Base-by-base conservation (phyloP, 1,139 yeast species). In the Candida sojae region DNA sequence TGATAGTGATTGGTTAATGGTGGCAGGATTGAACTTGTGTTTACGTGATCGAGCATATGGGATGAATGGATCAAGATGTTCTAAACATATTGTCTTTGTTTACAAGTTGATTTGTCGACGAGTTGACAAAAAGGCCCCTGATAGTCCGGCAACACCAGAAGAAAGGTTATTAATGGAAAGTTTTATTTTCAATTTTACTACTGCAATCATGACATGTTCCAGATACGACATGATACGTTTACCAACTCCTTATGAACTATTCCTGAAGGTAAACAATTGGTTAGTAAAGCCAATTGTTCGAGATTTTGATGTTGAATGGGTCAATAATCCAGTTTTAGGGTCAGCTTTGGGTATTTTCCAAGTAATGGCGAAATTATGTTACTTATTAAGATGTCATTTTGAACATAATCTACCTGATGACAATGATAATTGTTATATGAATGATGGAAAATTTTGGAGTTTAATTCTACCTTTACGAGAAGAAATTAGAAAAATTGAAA, bases 241-340 rank as follows among this genome's bases (percentile, higher is more conserved):
- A 11, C 53, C 53, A 17, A 48, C 52, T 8, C 52, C 53, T 3
- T 50, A 41, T 25, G 47, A 26, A 25, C 37, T 50, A 2, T 50
- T 44, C 34, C 47, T 48, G 8, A 35, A 44, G 13, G 12, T 50
- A 17, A 32, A 38, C 28, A 37, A 39, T 30, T 49, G 52, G 50
- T 42, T 48, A 12, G 32, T 38, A 6, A 39, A 2, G 4, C 53
- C 53, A n/a, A 48, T 46, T 12, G 44, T 37, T 26, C 32, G 41
- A 9, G 48, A 44, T 36, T 50, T 45, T 23, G 51, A 48, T 37
- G 45, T 47, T 11, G 44, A 21, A 28, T 49, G 52, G 52, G 48
- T 49, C 44, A 49, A 49, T 28, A 48, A 50, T 30, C 51, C 52
- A 6, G 45, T 50, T n/a, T 42, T 48, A 33, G 51, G 48, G 11